These are phyloP conservation scores for Parachaetomium inaequale DNA, from an alignment of 495 filamentous ascomycete species.

Conservation along the genomic window DNA sequence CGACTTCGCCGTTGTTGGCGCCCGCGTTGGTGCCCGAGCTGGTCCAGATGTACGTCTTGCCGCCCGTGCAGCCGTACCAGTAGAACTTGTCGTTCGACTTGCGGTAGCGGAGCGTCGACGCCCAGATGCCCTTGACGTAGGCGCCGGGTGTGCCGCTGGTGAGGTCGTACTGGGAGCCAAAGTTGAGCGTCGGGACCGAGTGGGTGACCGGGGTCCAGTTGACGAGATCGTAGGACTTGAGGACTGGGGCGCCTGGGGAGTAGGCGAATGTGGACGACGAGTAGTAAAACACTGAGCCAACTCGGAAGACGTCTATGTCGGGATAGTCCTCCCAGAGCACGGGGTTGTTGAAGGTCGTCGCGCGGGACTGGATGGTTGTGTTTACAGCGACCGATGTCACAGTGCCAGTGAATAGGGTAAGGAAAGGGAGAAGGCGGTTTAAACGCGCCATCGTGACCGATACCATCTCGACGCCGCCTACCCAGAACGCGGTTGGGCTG, in stretches of 20 bases:
- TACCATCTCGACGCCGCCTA: background rate
- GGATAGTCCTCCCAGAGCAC: slow-evolving; percentile 34
- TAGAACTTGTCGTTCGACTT: slow-evolving; percentile 46
- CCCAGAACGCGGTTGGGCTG: no score
- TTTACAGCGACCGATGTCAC: background rate
- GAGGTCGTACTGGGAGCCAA: slow-evolving; percentile 48
- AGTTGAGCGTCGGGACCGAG: slow-evolving; percentile 51
- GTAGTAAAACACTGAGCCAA: slow-evolving; percentile 50
- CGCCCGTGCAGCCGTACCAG: slow-evolving; percentile 56
- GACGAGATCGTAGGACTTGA: slow-evolving; percentile 54
- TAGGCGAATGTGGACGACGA: slow-evolving; percentile 56
- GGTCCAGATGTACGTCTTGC: slow-evolving; percentile 50
- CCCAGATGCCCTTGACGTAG: slow-evolving; percentile 56
- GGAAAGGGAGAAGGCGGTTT: background rate
- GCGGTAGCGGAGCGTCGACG: slow-evolving; percentile 50
- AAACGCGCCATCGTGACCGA: background rate
- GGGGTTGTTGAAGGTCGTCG: slow-evolving; percentile 42
- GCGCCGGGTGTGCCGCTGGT: slow-evolving; percentile 31
- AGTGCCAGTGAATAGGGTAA: background rate
- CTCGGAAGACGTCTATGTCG: slow-evolving; percentile 42
- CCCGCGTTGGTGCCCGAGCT: slow-evolving; percentile 33
- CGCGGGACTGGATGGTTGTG: background rate
- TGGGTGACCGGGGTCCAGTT: slow-evolving; percentile 56
- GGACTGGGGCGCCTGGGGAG: slow-evolving; percentile 57
- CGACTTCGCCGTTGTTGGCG: slow-evolving; percentile 16